A percentile compares a stretch with the other conserved stretches of the same genome.
These are phyloP conservation scores for Chionographis japonica DNA, from an alignment of 106 monocot genomes.

Conservation along the genomic window DNA sequence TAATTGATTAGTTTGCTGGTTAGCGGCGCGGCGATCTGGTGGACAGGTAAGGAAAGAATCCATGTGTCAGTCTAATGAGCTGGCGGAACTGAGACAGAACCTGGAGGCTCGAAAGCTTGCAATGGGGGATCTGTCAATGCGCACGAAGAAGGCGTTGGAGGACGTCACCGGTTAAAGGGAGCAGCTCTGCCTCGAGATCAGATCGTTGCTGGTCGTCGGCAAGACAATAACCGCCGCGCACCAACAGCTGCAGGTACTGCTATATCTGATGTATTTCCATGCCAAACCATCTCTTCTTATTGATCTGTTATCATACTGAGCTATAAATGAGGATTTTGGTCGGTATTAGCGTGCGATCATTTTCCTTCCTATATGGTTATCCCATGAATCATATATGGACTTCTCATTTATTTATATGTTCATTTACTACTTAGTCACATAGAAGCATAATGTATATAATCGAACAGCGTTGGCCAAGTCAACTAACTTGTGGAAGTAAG, in stretches of 20 bases:
- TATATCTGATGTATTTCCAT: not conserved
- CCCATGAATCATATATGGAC: no score
- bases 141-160: constrained; percentile 43
- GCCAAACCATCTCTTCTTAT: no score
- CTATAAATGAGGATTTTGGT: no score
- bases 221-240: constrained; percentile 57
- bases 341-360: no score
- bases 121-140: constrained; percentile 40
- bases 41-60: constrained; percentile 55
- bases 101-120: constrained; percentile 47
- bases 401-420: no score
- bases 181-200: constrained; percentile 44
- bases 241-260: constrained; percentile 79
- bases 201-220: constrained; percentile 53
- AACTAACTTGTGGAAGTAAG: no score
- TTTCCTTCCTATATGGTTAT: no score
- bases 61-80: constrained; percentile 57
- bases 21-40: constrained; percentile 4
- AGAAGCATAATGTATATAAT: no score
- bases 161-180: constrained; percentile 41
- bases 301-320: no score
- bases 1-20: constrained; percentile 22
- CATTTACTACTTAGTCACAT: no score
- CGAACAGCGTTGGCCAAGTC: no score
- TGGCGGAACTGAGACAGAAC: constrained; percentile 65